phyloP scores from a whole-genome alignment of 1,139 yeast species.

The Eremothecium coryli region DNA sequence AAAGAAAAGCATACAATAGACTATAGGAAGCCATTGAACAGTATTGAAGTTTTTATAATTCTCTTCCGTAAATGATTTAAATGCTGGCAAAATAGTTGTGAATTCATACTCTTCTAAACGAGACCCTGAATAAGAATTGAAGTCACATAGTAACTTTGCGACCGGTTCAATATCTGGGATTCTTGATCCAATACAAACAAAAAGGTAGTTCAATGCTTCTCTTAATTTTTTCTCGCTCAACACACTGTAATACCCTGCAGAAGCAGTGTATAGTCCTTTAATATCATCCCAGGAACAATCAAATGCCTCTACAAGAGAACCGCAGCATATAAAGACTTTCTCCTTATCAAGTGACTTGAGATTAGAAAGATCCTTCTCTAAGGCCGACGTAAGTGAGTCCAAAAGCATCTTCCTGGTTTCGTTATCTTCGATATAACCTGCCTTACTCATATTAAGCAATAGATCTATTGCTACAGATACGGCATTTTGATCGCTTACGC shows the following conservation, averaged over 20 bases:
- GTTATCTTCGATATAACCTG: conserved; percentile 50
- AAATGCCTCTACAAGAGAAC: conserved; percentile 44
- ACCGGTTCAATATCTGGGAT: conserved; percentile 39
- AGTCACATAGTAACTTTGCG: conserved; percentile 45
- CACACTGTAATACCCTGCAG: conserved; percentile 51
- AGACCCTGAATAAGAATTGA: conserved; percentile 58
- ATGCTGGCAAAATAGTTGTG: conserved; percentile 63
- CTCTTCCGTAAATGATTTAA: conserved; percentile 52
- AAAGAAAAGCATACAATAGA: conserved; percentile 59
- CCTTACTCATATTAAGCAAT: conserved; percentile 47
- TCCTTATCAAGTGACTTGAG: conserved; percentile 48
- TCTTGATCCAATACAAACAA: conserved; percentile 48
- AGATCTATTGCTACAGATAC: conserved; percentile 46
- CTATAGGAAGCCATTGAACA: conserved; percentile 70
- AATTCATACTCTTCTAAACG: conserved; percentile 73
- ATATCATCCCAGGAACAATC: conserved; percentile 49
- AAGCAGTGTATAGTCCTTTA: conserved; percentile 42
- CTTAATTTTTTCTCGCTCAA: conserved; percentile 56
- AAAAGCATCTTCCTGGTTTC: conserved; percentile 49
- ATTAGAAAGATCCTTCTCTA: conserved; percentile 53
- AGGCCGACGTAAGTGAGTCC: conserved; percentile 48
- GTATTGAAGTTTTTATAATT: conserved; percentile 38
- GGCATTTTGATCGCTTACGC: conserved; percentile 39
- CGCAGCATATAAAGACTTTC: conserved; percentile 50
- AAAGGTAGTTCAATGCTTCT: conserved; percentile 48